Evolutionary conservation across 345 rosid species (phyloP).

Genomic region (Melaleuca alternifolia): DNA sequence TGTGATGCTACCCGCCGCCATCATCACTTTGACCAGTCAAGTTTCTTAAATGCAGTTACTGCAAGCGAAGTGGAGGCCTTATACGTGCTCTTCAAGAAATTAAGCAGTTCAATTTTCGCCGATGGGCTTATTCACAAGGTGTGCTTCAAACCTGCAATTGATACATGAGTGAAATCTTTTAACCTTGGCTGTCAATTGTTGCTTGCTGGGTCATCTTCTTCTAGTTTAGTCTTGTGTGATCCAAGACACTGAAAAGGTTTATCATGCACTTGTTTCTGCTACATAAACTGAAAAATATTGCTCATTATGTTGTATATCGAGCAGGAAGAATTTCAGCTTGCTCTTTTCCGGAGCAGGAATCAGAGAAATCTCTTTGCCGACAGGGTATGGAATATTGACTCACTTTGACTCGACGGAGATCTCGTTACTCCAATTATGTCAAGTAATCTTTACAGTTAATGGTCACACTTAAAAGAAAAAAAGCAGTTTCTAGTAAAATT

Average conservation of each 20-base stretch:
- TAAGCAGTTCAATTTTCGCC: conserved; percentile 67
- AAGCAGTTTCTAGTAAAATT: not conserved
- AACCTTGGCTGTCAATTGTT: not conserved
- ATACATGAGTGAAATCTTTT: not conserved
- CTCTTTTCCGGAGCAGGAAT: conserved; percentile 69
- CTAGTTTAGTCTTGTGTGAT: not conserved
- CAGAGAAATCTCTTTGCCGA: conserved; percentile 74
- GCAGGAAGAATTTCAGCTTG: conserved; percentile 92
- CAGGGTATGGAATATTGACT: conserved; percentile 32
- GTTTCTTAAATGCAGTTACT: conserved; percentile 40
- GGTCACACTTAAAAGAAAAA: not conserved
- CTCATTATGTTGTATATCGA: not conserved
- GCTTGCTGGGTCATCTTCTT: not conserved
- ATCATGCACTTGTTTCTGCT: not conserved
- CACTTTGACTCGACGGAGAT: not conserved
- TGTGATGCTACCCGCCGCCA: not conserved
- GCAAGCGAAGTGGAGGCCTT: conserved; percentile 77
- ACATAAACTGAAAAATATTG: not conserved
- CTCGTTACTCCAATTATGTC: not conserved
- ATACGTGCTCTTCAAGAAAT: conserved; percentile 68
- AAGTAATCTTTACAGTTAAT: not conserved
- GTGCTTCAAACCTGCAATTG: not conserved
- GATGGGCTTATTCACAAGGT: conserved; percentile 97
- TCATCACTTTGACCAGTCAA: not conserved
- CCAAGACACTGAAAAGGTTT: not conserved